These are phyloP conservation scores for Cucumis cinereus DNA, from an alignment of 306 rosid genomes.

Conservation along the genomic window DNA sequence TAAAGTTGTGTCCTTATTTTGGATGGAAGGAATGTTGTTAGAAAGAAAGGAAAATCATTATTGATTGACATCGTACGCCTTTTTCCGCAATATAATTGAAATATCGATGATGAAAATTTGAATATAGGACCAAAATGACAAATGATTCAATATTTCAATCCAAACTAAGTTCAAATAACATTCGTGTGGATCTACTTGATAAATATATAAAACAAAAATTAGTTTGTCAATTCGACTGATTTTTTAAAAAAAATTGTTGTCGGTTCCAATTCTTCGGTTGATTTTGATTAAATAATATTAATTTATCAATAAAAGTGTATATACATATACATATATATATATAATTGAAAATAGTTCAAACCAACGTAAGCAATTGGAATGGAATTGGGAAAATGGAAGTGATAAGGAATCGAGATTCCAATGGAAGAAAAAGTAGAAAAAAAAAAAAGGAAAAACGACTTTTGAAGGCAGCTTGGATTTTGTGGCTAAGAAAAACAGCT, in stretches of 20 bases:
- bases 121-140: too few relatives aligned
- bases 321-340: too few relatives aligned
- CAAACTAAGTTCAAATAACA: too few relatives aligned
- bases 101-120: too few relatives aligned
- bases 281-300: neutral
- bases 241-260: neutral
- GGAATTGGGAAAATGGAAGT: neutral
- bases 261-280: neutral
- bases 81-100: too few relatives aligned
- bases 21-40: too few relatives aligned
- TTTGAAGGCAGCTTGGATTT: neutral
- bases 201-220: neutral
- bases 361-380: neutral
- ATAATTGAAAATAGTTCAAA: neutral
- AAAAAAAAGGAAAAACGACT: neutral
- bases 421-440: neutral
- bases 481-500: neutral
- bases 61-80: too few relatives aligned
- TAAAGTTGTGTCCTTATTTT: neutral
- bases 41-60: too few relatives aligned
- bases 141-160: too few relatives aligned
- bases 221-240: neutral
- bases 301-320: neutral
- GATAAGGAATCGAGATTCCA: neutral
- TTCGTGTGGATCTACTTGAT: too few relatives aligned